Evolutionary conservation across 2,329 filamentous ascomycete genomes (phyloP), one percentile per base, ranked within the genome.

Genomic region (Coccinonectria pachysandricola): DNA sequence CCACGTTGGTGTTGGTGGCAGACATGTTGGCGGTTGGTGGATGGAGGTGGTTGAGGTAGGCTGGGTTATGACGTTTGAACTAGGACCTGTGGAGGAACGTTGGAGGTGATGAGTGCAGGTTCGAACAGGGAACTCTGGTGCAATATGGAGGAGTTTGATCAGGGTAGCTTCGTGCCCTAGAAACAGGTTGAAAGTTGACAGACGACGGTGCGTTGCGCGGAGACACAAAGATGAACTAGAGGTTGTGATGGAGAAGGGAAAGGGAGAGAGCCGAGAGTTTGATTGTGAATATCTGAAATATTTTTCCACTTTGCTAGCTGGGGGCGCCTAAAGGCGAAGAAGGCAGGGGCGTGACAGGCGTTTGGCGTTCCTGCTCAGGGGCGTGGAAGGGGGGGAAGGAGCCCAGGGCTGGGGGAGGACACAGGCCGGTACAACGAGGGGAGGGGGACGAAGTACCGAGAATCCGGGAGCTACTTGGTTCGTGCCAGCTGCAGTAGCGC

Each of bases 161-260:
- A 86, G 81, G 81, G 81, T 86, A 82, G 81, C 81, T 86, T 73
- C 62, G 80, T 84, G 81, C 81, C 81, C 81, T 86, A 86, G 80
- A 76, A 59, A 60, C 51, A 43, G 45, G 44, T 52, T 55, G 46
- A 41, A 43, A 40, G 47, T 46, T 53, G 57, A 59, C 57, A 59
- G 55, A 60, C 57, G 57, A 42, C 57, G 53, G 50, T 57, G 57
- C 57, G 57, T 60, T 60, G 57, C 55, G 56, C 57, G 57, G 56
- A 58, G 53, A 60, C 56, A 60, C 57, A 58, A 49, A 46, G n/a
- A n/a, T n/a, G 58, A 51, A 47, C 54, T 59, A 53, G 47, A 49
- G 45, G 48, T 52, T 62, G 58, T 62, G 56, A 57, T 59, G 53
- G 40, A 47, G 46, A 47, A 48, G 46, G 41, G 47, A 49, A 46